These are phyloP conservation scores for Saprolegnia parasitica DNA, from an alignment of 352 stramenopile species.

Conservation along the genomic window DNA sequence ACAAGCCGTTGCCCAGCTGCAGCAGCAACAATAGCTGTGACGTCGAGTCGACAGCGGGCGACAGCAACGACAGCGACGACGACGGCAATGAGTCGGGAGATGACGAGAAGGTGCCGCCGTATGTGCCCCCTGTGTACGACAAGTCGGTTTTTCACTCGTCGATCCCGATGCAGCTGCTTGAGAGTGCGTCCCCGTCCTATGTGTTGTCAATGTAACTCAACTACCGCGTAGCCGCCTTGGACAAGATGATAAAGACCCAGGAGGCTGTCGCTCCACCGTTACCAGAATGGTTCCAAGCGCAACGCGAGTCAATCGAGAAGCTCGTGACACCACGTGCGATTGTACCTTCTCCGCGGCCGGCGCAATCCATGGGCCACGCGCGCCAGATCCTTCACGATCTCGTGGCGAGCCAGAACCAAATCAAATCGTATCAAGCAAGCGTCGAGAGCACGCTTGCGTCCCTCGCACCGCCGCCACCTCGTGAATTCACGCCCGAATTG, in stretches of 20 bases:
- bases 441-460: slow-evolving; percentile 5
- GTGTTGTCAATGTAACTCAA: background rate
- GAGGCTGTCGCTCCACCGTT: slow-evolving; percentile 2
- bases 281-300: slow-evolving; percentile 12
- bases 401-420: slow-evolving; percentile 3
- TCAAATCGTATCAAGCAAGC: slow-evolving; percentile 13
- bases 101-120: background rate
- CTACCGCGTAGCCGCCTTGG: background rate
- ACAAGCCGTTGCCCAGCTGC: background rate
- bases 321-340: slow-evolving; percentile 22
- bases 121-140: slow-evolving; percentile 6
- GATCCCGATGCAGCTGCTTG: background rate
- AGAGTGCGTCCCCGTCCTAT: background rate
- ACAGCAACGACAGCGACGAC: too few species aligned
- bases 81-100: slow-evolving; percentile 6
- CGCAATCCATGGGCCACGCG: slow-evolving; percentile 7
- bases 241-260: slow-evolving; percentile 11
- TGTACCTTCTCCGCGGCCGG: slow-evolving; percentile 7
- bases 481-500: background rate
- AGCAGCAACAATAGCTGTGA: background rate
- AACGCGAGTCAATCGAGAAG: slow-evolving; percentile 17
- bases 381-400: slow-evolving; percentile 15
- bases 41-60: background rate
- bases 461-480: background rate
- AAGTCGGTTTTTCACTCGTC: slow-evolving; percentile 14